These are phyloP conservation scores for Diplogelasinospora grovesii DNA, from an alignment of 495 filamentous ascomycete genomes.

Conservation along the genomic window DNA sequence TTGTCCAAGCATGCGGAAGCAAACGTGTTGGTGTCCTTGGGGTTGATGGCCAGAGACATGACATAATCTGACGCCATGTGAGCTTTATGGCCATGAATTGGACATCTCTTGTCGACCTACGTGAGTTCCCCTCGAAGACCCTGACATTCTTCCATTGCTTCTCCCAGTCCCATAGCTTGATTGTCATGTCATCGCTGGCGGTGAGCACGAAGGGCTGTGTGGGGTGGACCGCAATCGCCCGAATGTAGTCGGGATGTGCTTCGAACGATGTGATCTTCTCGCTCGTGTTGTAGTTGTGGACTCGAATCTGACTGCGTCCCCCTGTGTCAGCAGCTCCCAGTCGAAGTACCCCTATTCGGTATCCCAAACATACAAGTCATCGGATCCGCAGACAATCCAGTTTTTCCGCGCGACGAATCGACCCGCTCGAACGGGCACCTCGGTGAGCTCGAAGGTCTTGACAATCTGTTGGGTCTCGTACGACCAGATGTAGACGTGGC, in stretches of 20 bases:
- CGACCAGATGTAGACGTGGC: slow-evolving; percentile 99
- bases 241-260: slow-evolving; percentile 98
- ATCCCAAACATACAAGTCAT: slow-evolving; percentile 84
- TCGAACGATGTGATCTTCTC: slow-evolving; percentile 99
- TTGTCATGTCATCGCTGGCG: slow-evolving; percentile 98
- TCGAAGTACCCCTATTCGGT: neutral
- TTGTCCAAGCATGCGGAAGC: slow-evolving; percentile 94
- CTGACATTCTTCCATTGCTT: slow-evolving; percentile 97
- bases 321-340: neutral
- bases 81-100: neutral
- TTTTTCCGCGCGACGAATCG: slow-evolving; percentile 97
- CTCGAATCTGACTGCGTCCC: slow-evolving; percentile 24
- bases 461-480: slow-evolving; percentile 96
- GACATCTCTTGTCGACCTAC: slow-evolving; percentile 14
- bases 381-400: slow-evolving; percentile 97
- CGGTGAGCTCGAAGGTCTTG: slow-evolving; percentile 98
- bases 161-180: slow-evolving; percentile 99
- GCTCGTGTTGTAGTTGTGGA: slow-evolving; percentile 97
- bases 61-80: slow-evolving; percentile 42
- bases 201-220: slow-evolving; percentile 94
- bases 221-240: slow-evolving; percentile 94
- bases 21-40: slow-evolving; percentile 97
- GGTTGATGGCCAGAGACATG: slow-evolving; percentile 99
- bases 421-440: slow-evolving; percentile 95
- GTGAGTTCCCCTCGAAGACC: slow-evolving; percentile 96